phyloP scores from a whole-genome alignment of 1,284 basidiomycete species.

The Rhodotorula sp. region DNA sequence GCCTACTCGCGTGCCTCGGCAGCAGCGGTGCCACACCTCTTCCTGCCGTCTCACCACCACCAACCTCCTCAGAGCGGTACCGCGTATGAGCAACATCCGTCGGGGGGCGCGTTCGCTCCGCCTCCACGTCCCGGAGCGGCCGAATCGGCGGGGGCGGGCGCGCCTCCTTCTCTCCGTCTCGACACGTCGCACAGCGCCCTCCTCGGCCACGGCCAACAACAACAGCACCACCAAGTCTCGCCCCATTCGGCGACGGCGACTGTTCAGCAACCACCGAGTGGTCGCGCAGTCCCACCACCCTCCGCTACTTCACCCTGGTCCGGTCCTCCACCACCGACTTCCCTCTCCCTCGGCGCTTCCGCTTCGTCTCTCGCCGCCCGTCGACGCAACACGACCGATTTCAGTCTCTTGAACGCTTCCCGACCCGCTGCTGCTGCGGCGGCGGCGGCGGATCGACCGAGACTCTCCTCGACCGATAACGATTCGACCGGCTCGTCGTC shows the following conservation, averaged over 20 bases:
- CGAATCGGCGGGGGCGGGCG: too few relatives aligned
- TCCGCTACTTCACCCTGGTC: conserved; percentile 5
- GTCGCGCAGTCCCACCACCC: background rate
- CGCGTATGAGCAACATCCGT: too few relatives aligned
- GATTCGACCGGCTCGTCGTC: background rate
- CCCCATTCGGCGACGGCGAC: background rate
- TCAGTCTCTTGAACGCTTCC: background rate
- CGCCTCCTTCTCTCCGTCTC: background rate
- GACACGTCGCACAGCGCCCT: background rate
- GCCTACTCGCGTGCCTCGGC: background rate
- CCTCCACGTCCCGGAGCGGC: too few relatives aligned
- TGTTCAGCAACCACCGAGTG: background rate
- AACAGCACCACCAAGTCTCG: background rate
- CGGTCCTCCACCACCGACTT: conserved; percentile 19
- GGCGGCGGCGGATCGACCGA: background rate
- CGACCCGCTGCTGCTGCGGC: background rate
- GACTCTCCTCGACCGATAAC: background rate
- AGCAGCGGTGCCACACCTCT: background rate
- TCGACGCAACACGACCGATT: conserved; percentile 18
- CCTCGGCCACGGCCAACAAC: background rate
- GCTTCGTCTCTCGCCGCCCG: conserved; percentile 14
- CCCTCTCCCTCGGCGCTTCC: conserved; percentile 1
- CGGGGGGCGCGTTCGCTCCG: too few relatives aligned
- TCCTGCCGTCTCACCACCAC: background rate
- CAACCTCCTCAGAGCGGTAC: background rate